A percentile compares a stretch with the other conserved stretches of the same genome.
phyloP scores from a whole-genome alignment of 805 yeast species.

The Schwanniomyces vanrijiae region DNA sequence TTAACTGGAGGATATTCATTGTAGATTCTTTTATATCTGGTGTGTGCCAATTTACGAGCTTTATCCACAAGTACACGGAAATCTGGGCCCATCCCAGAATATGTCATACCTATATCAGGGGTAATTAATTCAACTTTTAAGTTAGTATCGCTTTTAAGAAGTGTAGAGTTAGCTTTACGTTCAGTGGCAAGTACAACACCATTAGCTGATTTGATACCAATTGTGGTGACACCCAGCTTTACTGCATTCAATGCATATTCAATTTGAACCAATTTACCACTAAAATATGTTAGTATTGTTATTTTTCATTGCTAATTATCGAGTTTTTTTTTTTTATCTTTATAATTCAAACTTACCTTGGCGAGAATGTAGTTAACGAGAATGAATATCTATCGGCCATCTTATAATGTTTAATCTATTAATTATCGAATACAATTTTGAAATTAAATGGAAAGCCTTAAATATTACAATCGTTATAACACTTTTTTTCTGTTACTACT shows the following conservation, averaged over 20 bases:
- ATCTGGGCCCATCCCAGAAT: conserved; percentile 99
- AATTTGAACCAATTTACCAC: conserved; percentile 96
- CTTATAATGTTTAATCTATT: conserved; percentile 8
- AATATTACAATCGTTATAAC: neutral
- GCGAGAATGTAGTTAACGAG: conserved; percentile 95
- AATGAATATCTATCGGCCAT: conserved; percentile 99
- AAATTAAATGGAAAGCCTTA: neutral
- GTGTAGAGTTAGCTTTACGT: conserved; percentile 78
- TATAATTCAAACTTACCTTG: conserved; percentile 59
- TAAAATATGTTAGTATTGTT: conserved; percentile 31
- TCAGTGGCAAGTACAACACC: conserved; percentile 98
- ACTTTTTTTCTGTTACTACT: neutral
- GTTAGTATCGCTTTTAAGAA: conserved; percentile 71
- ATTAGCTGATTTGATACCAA: conserved; percentile 91
- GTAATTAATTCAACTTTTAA: conserved; percentile 81
- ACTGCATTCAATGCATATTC: conserved; percentile 98
- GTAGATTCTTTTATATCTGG: conserved; percentile 87
- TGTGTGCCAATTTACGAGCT: conserved; percentile 90
- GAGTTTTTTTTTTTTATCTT: neutral
- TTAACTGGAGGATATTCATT: conserved; percentile 97
- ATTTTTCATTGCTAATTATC: neutral
- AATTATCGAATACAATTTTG: neutral
- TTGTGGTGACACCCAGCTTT: conserved; percentile 94
- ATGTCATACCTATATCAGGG: conserved; percentile 95
- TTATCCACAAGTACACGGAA: conserved; percentile 91